Evolutionary conservation across 495 filamentous ascomycete genomes (phyloP), one percentile per base, ranked within the genome.

Genomic region (Cercophora sp.): DNA sequence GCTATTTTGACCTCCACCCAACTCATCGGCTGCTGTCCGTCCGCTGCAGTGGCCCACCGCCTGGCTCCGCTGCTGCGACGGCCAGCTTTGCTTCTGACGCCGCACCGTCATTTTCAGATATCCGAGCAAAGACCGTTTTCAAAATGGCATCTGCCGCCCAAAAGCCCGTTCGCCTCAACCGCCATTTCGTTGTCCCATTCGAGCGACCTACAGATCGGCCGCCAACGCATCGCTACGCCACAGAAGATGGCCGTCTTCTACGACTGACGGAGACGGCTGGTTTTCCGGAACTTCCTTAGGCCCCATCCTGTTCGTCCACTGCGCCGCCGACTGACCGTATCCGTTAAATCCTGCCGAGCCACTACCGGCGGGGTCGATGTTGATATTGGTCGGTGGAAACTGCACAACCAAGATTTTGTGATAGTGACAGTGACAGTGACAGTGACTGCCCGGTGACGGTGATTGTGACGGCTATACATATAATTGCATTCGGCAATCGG

Each of bases 1-100:
- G 65, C 60, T 75, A 76, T 64, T 62, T 62, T 48, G 50, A 60
- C 52, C 49, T 56, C 40, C 40, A 41, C 23, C 40, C 16, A 16
- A 15, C 18, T 20, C 40, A 43, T 11, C 40, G 16, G 25, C 40
- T 22, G 40, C 23, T 22, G 40, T 18, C 5, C 4, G 40, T 13
- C 40, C 23, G 20, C 40, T 22, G 22, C 20, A 20, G 39, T 11
- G 5, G 20, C 8, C 40, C 40, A 43, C 18, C 23, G 40, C 23
- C 36, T 20, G 22, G 22, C 22, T 15, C 36, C 16, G 36, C 16
- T 11, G n/a, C n/a, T n/a, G n/a, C n/a, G n/a, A n/a, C n/a, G n/a
- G n/a, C n/a, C n/a, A n/a, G n/a, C n/a, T n/a, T n/a, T n/a, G n/a
- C n/a, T n/a, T n/a, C n/a, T n/a, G n/a, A n/a, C n/a, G n/a, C n/a